Percentiles rank a stretch among this genome's conserved stretches.
phyloP scores from a whole-genome alignment of 495 filamentous ascomycete genomes.

The Amniculicola lignicola region DNA sequence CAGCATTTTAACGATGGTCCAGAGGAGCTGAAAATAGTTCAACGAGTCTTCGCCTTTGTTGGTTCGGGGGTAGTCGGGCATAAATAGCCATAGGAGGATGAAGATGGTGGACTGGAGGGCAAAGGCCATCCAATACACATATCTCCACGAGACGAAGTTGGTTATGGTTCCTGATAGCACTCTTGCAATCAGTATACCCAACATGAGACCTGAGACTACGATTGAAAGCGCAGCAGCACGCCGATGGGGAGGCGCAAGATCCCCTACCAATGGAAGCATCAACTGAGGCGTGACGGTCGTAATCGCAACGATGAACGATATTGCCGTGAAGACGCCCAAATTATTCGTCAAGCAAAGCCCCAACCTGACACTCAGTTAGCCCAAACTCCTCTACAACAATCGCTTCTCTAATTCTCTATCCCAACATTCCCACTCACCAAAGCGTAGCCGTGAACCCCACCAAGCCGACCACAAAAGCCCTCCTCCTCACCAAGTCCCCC shows the following conservation, averaged over 20 bases:
- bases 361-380: slow-evolving; percentile 50
- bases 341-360: slow-evolving; percentile 66
- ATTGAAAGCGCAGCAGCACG: slow-evolving; percentile 67
- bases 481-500: slow-evolving; percentile 68
- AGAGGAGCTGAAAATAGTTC: slow-evolving; percentile 66
- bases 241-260: slow-evolving; percentile 67
- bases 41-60: slow-evolving; percentile 62
- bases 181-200: slow-evolving; percentile 74
- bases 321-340: slow-evolving; percentile 60
- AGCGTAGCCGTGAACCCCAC: slow-evolving; percentile 63
- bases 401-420: no score
- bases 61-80: slow-evolving; percentile 77
- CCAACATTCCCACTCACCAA: no score
- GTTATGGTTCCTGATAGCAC: slow-evolving; percentile 73
- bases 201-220: slow-evolving; percentile 72
- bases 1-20: slow-evolving; percentile 59
- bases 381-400: no score
- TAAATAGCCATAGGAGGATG: slow-evolving; percentile 62
- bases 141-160: slow-evolving; percentile 67
- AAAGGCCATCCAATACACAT: slow-evolving; percentile 77
- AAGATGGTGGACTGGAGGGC: slow-evolving; percentile 70
- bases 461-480: slow-evolving; percentile 65
- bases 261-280: slow-evolving; percentile 79
- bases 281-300: slow-evolving; percentile 83
- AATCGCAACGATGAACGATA: slow-evolving; percentile 68